Base-by-base conservation (phyloP, 164 flowering plant genomes). In the Liquidambar formosana region DNA sequence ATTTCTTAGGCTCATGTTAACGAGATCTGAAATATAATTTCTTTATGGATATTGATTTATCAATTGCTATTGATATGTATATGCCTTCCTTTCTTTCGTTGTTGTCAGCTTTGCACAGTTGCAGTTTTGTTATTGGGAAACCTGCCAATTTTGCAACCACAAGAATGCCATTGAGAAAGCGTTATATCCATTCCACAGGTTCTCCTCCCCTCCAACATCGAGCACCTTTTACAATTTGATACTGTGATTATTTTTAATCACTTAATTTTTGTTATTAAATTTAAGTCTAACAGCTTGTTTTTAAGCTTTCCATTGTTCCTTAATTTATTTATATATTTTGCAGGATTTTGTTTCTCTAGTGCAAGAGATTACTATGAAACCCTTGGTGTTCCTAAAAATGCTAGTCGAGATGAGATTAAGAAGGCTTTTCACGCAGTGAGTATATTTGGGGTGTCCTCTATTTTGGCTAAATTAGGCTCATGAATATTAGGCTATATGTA, bases 351-450 rank as follows among this genome's bases (percentile, higher is more conserved):
- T 70, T 72, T 33, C 46, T 80, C 86, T 0, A 44, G 53, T 44
- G 73, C 75, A 65, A 80, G 73, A 44, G 88, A 84, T 73, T 86
- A 86, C 60, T 94, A 95, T 76, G 84, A 88, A 58, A 73, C 88
- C 60, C 91, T 95, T 43, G 97, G 96, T 54, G 88, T 92, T 56
- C 71, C 88, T 14, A 77, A 80, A 59, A 74, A 79, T 80, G 99
- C 97, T 28, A 81, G 77, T 63, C 82, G 73, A 27, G 89, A 87
- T 63, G 97, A 92, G 75, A 95, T 95, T 41, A 95, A 86, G 71
- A 91, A 92, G 88, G 94, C 97, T 41, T 95, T 81, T 78, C 96
- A 82, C 77, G 80, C 68, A 66, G 99, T 89, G 64, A 70, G 94
- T 77, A 73, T 8, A 21, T 26, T 23, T 59, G 38, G 49, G 18